Evolutionary conservation across 2,329 filamentous ascomycete genomes (phyloP), one percentile per base, ranked within the genome.

Genomic region (Colletotrichum eremochloae): DNA sequence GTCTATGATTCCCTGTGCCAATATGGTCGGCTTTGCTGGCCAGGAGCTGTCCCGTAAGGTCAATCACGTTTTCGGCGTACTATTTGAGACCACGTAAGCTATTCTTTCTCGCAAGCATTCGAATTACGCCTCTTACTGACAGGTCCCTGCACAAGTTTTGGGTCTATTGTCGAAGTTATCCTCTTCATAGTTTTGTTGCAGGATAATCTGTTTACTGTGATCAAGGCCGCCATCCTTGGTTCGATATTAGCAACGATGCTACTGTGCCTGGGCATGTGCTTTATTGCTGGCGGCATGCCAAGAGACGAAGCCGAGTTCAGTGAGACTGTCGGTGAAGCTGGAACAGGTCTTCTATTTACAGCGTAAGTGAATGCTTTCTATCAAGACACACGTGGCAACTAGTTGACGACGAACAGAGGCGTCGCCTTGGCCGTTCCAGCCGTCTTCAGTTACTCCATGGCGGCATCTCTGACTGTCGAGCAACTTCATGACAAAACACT

Each of bases 181-280:
- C 84, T 97, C 40, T 96, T 97, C 82, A 92, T 96, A 84, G 89
- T 95, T 2, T 83, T 97, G 58, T 86, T 96, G 5, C 80, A 80
- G 12, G 81, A 84, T 2, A 75, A 85, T 63, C 81, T 84, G 80
- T 91, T 92, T 71, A 86, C 87, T 20, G 93, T 96, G 75, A 94
- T 97, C 76, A 90, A 94, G 78, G 93, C 93, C 65, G 94, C 94
- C 33, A 95, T 97, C 67, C 83, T 97, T 0, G 94, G 94, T 46
- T 96, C 93, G 0, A 93, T 97, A 55, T 81, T 97, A 44, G 94
- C 94, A 15, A 97, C 94, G 42, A 88, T 96, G 82, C 83, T 97
- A 55, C 85, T 97, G 1, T 97, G 94, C 76, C 82, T 97, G 36
- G 94, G 94, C 0, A 78, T 92, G 65, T 96, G 94, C 80, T 97